Conservation (phyloP, 306 rosid species). For the Abrus precatorius region DNA sequence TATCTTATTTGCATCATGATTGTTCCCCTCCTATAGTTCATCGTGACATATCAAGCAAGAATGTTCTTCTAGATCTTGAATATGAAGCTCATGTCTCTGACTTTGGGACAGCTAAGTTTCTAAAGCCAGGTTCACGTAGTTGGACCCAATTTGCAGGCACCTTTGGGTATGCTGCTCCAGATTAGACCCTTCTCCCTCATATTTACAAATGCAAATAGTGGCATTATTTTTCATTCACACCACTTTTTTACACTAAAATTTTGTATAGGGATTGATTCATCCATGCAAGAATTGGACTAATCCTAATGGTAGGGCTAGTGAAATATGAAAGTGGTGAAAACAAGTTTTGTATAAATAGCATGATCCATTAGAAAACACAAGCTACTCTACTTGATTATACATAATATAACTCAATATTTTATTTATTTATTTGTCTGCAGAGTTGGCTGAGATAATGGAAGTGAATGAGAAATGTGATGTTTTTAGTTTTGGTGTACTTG, state of each 20-base stretch:
- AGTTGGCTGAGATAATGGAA: conserved; percentile 36
- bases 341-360: not conserved
- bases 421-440: conserved; percentile 4
- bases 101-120: conserved; percentile 50
- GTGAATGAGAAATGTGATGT: conserved; percentile 42
- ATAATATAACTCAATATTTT: not conserved
- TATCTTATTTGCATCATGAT: conserved; percentile 51
- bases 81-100: conserved; percentile 56
- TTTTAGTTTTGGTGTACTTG: conserved; percentile 47
- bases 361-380: not conserved
- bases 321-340: not conserved
- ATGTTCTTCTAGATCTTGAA: conserved; percentile 46
- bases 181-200: conserved; percentile 42
- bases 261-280: not conserved
- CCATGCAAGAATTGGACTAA: not conserved
- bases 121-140: conserved; percentile 35
- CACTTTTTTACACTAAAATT: not conserved
- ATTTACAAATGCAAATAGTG: not conserved
- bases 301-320: not conserved
- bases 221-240: not conserved
- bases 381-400: conserved; percentile 10
- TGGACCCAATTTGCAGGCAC: conserved; percentile 51
- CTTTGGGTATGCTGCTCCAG: conserved; percentile 52
- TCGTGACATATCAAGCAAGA: conserved; percentile 53
- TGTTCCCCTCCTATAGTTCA: conserved; percentile 51